Conservation (phyloP, 176 grass and related monocot genomes). For the Triticum monococcum region DNA sequence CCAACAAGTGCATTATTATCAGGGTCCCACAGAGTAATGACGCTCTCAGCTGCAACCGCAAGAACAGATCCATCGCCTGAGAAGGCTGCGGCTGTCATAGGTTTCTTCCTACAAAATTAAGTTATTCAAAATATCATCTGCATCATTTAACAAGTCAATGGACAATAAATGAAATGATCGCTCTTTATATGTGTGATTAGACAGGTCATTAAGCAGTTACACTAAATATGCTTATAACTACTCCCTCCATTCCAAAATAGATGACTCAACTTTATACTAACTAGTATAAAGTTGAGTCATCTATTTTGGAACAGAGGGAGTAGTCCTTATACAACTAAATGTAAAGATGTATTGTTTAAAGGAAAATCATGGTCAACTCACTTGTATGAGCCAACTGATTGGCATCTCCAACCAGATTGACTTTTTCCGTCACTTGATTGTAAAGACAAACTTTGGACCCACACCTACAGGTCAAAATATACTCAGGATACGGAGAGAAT, state of each 20-base stretch:
- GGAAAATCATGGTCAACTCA: slow-evolving; percentile 39
- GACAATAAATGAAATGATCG: slow-evolving; percentile 12
- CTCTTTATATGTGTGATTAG: not conserved
- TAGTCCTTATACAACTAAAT: not conserved
- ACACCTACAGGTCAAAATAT: slow-evolving; percentile 53
- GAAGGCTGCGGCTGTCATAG: slow-evolving; percentile 83
- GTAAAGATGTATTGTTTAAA: slow-evolving; percentile 1
- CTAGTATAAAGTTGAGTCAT: too few relatives aligned
- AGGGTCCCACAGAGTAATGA: slow-evolving; percentile 92
- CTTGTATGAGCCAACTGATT: slow-evolving; percentile 98
- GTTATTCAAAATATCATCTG: slow-evolving; percentile 6
- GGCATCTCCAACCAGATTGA: slow-evolving; percentile 93
- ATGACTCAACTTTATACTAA: too few relatives aligned
- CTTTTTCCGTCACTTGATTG: slow-evolving; percentile 44
- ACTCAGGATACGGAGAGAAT: slow-evolving; percentile 14
- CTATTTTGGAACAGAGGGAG: too few relatives aligned
- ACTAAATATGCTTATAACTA: not conserved
- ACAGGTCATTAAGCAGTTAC: not conserved
- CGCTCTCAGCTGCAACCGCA: slow-evolving; percentile 78
- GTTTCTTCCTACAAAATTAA: slow-evolving; percentile 66
- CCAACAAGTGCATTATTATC: slow-evolving; percentile 79
- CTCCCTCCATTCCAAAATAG: too few relatives aligned
- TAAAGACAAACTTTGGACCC: slow-evolving; percentile 49
- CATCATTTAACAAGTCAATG: not conserved
- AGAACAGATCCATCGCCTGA: slow-evolving; percentile 94